A percentile compares a stretch with the other conserved stretches of the same genome.
Conservation (phyloP, 2,329 filamentous ascomycete species). For the Monosporascus sp. region DNA sequence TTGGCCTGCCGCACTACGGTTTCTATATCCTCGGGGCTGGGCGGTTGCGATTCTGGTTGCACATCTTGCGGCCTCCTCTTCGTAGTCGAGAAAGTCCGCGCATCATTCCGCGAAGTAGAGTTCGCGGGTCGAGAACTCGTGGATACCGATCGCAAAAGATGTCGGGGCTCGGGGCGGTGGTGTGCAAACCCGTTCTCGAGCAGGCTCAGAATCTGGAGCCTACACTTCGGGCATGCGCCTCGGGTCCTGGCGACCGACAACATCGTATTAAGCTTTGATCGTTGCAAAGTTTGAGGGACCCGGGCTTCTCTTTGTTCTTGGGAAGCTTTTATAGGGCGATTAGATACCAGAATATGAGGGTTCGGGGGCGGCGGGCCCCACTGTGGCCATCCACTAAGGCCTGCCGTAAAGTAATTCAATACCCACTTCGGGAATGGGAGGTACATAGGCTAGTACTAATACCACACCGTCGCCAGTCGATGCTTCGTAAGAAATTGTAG, state of each 20-base stretch:
- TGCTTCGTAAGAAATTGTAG: no score
- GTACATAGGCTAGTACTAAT: neutral
- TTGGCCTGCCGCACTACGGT: slow-evolving; percentile 64
- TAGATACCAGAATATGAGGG: neutral
- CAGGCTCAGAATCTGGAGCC: slow-evolving; percentile 30
- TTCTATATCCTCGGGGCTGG: slow-evolving; percentile 42
- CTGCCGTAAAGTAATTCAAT: neutral
- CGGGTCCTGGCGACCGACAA: slow-evolving; percentile 33
- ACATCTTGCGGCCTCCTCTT: slow-evolving; percentile 13
- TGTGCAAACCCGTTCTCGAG: slow-evolving; percentile 30
- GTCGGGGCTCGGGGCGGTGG: slow-evolving; percentile 13
- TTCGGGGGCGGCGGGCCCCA: neutral
- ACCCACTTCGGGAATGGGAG: neutral
- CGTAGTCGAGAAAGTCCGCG: slow-evolving; percentile 20
- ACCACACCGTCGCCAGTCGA: no score
- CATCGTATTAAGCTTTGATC: slow-evolving; percentile 20
- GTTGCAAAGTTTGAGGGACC: neutral
- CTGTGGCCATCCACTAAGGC: neutral
- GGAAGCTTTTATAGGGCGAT: neutral
- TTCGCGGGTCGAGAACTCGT: slow-evolving; percentile 6
- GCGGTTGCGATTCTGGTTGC: slow-evolving; percentile 10
- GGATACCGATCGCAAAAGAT: slow-evolving; percentile 7
- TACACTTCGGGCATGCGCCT: slow-evolving; percentile 33
- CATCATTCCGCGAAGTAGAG: slow-evolving; percentile 6
- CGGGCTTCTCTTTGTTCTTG: neutral